Evolutionary conservation across 2,329 filamentous ascomycete species (phyloP).

Genomic region (Herpotrichia juniperi): DNA sequence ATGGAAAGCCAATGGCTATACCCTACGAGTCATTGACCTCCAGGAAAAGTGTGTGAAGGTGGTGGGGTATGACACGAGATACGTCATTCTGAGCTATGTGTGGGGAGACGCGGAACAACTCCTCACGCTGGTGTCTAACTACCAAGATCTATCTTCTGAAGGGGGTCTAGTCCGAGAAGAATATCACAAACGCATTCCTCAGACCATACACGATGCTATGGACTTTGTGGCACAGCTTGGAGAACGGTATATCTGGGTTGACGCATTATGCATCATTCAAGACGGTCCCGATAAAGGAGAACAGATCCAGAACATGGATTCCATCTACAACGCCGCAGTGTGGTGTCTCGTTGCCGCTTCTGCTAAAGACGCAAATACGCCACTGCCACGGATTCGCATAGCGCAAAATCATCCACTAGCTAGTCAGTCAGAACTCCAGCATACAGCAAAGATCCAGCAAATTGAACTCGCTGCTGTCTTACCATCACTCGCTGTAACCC

Average conservation of each 20-base stretch:
- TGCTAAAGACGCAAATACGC: conserved; percentile 17
- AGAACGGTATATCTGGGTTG: conserved; percentile 15
- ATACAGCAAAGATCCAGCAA: not conserved
- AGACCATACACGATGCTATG: conserved; percentile 15
- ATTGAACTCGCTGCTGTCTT: not conserved
- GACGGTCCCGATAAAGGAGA: conserved; percentile 23
- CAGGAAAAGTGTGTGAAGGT: conserved; percentile 2
- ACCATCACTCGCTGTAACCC: not conserved
- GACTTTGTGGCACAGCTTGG: conserved; percentile 8
- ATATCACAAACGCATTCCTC: conserved; percentile 3
- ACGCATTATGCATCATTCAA: conserved; percentile 21
- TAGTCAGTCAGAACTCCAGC: not conserved
- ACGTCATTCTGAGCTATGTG: conserved; percentile 3
- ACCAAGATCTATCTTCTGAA: not conserved
- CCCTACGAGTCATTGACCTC: conserved; percentile 3
- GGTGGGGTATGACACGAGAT: not conserved
- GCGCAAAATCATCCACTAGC: not conserved
- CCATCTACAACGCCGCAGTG: conserved; percentile 40
- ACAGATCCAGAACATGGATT: conserved; percentile 36
- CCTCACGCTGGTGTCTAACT: not conserved
- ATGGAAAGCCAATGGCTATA: not conserved
- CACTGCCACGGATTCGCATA: conserved; percentile 8
- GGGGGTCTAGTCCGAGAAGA: not conserved
- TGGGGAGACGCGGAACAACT: not conserved
- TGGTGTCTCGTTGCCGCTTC: conserved; percentile 45